Base-by-base conservation (phyloP, 768 basidiomycete species). In the Lanmaoa rubissima region DNA sequence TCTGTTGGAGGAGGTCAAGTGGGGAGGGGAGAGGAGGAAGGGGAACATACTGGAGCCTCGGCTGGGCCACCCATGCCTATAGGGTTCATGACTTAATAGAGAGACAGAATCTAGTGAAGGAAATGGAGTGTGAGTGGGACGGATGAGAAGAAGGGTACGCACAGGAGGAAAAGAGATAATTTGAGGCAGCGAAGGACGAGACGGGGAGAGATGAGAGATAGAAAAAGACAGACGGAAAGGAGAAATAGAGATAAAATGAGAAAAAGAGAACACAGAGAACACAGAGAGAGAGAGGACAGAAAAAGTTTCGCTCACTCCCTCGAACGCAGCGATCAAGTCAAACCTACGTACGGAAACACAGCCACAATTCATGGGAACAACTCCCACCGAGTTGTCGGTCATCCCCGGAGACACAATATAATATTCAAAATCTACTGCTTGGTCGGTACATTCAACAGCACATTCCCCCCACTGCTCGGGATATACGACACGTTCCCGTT, bases 401-500 rank as follows among this genome's bases (percentile, higher is more conserved):
- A 52, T 56, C 34, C 39, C 69, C 68, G 67, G 48, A 35, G 32
- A 31, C 17, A 19, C 17, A 31, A 39, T 1, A 32, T 38, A 8
- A 24, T 40, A 32, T 4, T 40, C 19, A 28, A 1, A 36, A 8
- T 28, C 35, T 57, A 64, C 61, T 52, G 13, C 54, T 78, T 76
- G 11, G 83, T 82, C 55, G 90, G 87, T 59, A 96, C 86, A 73
- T 90, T 92, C 70, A 96, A 73, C 62, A 97, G 74, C 55, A 97
- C 86, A 67, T 89, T 90, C 2, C 86, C 86, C 14, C 85, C 85
- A 13, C 87, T 79, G 63, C 86, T 87, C 46, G 94, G 94, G 56
- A 97, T 84, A 69, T 94, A 97, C 35, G 92, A 87, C 67, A 97
- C 92, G 71, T 95, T 94, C 57, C 83, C 81, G 66, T 90, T 94